A percentile compares a stretch with the other conserved stretches of the same genome.
phyloP scores from a whole-genome alignment of 164 flowering plant genomes.

The Annona squamosa region DNA sequence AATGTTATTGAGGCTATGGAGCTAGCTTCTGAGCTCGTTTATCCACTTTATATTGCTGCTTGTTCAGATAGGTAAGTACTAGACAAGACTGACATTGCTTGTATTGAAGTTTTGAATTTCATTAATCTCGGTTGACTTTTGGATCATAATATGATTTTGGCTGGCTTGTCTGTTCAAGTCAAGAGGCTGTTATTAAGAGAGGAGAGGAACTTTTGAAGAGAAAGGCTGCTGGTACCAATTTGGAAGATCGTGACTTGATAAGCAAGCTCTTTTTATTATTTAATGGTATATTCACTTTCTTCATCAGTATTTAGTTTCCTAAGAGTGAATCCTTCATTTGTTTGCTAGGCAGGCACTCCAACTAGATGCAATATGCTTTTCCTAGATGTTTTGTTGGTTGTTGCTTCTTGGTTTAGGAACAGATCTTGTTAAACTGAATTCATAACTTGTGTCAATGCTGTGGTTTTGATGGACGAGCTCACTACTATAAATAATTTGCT shows the following conservation, averaged over 20 bases:
- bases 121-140: slow-evolving; percentile 1
- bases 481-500: no score
- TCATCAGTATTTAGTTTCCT: neutral
- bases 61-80: slow-evolving; percentile 58
- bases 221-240: slow-evolving; percentile 60
- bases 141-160: slow-evolving; percentile 13
- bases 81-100: neutral
- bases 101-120: neutral
- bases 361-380: neutral
- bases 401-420: neutral
- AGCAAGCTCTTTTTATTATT: slow-evolving; percentile 58
- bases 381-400: neutral
- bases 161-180: slow-evolving; percentile 41
- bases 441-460: neutral
- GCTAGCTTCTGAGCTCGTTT: slow-evolving; percentile 56
- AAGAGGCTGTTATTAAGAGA: slow-evolving; percentile 72
- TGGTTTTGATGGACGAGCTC: neutral
- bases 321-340: neutral
- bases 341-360: neutral
- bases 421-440: no score
- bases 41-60: slow-evolving; percentile 71
- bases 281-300: slow-evolving; percentile 48
- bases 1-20: slow-evolving; percentile 75
- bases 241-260: slow-evolving; percentile 66
- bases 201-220: slow-evolving; percentile 89